These are phyloP conservation scores for Parmelia sp. DNA, from an alignment of 495 filamentous ascomycete genomes.

Conservation along the genomic window DNA sequence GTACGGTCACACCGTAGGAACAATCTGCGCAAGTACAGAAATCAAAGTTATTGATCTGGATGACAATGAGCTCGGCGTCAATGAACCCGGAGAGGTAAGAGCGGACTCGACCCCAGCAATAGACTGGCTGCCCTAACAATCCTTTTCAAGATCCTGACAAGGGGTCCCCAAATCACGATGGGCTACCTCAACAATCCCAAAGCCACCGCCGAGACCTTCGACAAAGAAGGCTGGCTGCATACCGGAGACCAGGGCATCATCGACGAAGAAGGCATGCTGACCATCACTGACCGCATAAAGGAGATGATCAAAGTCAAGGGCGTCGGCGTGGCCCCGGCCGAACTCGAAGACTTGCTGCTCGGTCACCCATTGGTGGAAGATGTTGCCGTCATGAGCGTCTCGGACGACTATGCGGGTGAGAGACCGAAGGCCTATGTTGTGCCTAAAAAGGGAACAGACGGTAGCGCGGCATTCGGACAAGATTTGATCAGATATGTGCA, in stretches of 20 bases:
- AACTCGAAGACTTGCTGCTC: conserved; percentile 59
- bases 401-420: conserved; percentile 58
- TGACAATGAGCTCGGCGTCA: conserved; percentile 40
- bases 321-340: conserved; percentile 62
- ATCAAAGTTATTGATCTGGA: conserved; percentile 55
- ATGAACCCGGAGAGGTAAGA: conserved; percentile 50
- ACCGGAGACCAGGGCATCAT: conserved; percentile 63
- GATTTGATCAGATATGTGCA: conserved; percentile 50
- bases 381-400: conserved; percentile 50
- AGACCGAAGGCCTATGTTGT: conserved; percentile 59
- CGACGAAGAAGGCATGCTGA: conserved; percentile 47
- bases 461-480: conserved; percentile 31
- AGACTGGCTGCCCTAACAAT: neutral
- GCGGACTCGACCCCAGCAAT: no score
- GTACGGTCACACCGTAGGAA: conserved; percentile 53
- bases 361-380: conserved; percentile 54
- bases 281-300: conserved; percentile 64
- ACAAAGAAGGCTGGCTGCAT: conserved; percentile 53
- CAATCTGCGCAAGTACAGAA: conserved; percentile 51
- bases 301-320: conserved; percentile 75
- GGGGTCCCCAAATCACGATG: conserved; percentile 52
- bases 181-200: conserved; percentile 51
- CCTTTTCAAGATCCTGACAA: conserved; percentile 38
- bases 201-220: conserved; percentile 55
- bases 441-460: conserved; percentile 35